Conservation (phyloP, 2,329 filamentous ascomycete species). For the Talaromyces sp. region DNA sequence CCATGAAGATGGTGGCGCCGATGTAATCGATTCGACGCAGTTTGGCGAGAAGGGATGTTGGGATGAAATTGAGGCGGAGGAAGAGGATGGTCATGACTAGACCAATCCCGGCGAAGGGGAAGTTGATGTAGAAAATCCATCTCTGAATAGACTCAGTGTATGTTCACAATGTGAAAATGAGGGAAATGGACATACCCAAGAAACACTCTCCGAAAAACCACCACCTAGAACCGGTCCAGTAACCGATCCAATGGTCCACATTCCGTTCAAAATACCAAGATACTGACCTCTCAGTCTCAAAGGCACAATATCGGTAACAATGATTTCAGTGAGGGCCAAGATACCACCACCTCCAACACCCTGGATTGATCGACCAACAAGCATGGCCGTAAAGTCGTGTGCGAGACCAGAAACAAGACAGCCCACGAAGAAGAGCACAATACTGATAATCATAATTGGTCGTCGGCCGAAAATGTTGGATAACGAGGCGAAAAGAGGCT, state of each 20-base stretch:
- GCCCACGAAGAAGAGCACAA: constrained; percentile 53
- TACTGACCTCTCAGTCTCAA: constrained; percentile 36
- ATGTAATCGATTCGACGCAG: constrained; percentile 31
- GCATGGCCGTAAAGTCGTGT: constrained; percentile 46
- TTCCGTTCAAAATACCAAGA: constrained; percentile 27
- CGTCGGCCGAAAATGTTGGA: constrained; percentile 56
- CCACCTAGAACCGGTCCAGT: constrained; percentile 48
- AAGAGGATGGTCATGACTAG: constrained; percentile 29
- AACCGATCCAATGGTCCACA: constrained; percentile 42
- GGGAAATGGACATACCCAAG: constrained; percentile 42
- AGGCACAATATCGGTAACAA: constrained; percentile 50
- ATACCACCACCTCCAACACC: constrained; percentile 53
- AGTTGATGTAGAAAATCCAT: constrained; percentile 37
- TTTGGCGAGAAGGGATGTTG: constrained; percentile 48
- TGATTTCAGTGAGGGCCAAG: constrained; percentile 42
- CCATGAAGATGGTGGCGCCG: constrained; percentile 32
- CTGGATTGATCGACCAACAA: constrained; percentile 57
- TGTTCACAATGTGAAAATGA: constrained; percentile 37
- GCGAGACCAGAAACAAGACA: constrained; percentile 55
- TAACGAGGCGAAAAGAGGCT: constrained; percentile 53
- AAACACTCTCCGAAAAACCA: constrained; percentile 25
- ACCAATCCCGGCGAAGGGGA: constrained; percentile 29
- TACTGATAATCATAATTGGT: constrained; percentile 41
- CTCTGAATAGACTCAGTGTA: constrained; percentile 32
- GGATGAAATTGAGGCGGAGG: constrained; percentile 42